Percentiles rank a stretch among this genome's conserved stretches.
These are phyloP conservation scores for Rhodotorula sp. DNA, from an alignment of 1,284 basidiomycete species.

Conservation along the genomic window DNA sequence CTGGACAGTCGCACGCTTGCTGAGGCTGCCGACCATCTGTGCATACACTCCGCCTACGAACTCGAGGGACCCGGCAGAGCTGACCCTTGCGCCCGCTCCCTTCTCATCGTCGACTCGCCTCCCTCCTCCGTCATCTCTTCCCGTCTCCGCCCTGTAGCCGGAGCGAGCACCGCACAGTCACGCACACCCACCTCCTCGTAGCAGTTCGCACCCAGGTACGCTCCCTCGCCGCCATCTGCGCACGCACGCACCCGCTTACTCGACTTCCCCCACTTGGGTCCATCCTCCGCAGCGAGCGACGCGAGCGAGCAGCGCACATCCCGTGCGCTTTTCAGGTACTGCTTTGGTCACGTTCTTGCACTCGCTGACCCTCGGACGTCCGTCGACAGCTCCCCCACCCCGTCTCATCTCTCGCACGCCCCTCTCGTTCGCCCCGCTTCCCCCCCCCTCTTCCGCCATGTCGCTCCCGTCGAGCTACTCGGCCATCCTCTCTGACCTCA, in stretches of 20 bases:
- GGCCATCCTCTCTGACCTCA: constrained; percentile 74
- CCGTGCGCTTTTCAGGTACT: neutral
- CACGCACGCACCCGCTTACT: neutral
- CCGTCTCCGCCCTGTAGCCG: neutral
- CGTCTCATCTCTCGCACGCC: neutral
- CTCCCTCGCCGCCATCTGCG: neutral
- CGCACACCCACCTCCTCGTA: too few relatives aligned
- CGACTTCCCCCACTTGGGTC: neutral
- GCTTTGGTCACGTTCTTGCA: neutral
- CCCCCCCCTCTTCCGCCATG: constrained; percentile 19
- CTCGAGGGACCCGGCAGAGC: neutral
- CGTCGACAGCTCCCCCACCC: too few relatives aligned
- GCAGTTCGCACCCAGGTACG: neutral
- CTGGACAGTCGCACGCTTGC: neutral
- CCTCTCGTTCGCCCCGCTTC: neutral
- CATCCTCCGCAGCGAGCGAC: neutral
- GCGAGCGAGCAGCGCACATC: neutral
- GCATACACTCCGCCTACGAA: neutral
- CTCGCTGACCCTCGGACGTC: neutral
- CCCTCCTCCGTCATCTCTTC: neutral
- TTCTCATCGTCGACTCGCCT: neutral
- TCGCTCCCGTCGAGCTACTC: constrained; percentile 43
- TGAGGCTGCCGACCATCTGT: neutral
- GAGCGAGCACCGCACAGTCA: neutral
- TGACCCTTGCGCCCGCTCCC: neutral